Evolutionary conservation across 495 filamentous ascomycete species (phyloP).

Genomic region (Chlorociboria aeruginascens): DNA sequence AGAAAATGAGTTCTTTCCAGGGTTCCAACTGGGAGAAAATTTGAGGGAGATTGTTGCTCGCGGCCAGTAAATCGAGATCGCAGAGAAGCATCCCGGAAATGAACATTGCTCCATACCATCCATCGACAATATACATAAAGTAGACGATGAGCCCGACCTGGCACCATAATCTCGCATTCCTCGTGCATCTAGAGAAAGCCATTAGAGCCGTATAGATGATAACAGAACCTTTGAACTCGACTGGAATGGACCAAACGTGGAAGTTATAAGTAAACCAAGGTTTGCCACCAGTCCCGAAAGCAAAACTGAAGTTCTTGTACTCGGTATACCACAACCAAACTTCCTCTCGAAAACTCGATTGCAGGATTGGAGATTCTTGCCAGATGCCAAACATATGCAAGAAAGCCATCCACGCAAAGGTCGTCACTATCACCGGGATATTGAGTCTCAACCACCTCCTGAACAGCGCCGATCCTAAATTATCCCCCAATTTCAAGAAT

Average conservation of each 20-base stretch:
- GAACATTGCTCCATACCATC: constrained; percentile 32
- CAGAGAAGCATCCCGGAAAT: constrained; percentile 33
- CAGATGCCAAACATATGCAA: constrained; percentile 36
- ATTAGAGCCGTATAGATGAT: constrained; percentile 48
- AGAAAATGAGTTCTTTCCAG: constrained; percentile 32
- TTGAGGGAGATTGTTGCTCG: constrained; percentile 27
- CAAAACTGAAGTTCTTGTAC: constrained; percentile 47
- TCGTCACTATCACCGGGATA: constrained; percentile 43
- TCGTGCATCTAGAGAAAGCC: constrained; percentile 38
- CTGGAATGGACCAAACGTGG: constrained; percentile 59
- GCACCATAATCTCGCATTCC: constrained; percentile 31
- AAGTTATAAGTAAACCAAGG: constrained; percentile 43
- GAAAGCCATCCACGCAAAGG: constrained; percentile 36
- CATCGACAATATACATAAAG: constrained; percentile 42
- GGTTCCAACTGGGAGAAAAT: constrained; percentile 25
- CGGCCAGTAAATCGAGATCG: constrained; percentile 34
- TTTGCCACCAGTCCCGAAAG: constrained; percentile 35
- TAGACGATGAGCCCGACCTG: constrained; percentile 37
- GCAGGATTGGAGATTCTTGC: constrained; percentile 22
- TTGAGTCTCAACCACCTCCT: constrained; percentile 50
- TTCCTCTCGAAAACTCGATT: constrained; percentile 29
- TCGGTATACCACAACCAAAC: constrained; percentile 40
- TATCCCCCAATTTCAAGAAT: constrained; percentile 21
- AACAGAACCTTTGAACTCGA: constrained; percentile 54
- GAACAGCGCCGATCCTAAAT: constrained; percentile 47